Conservation (phyloP, 140 eudicot species). For the Eryngium alpinum region DNA sequence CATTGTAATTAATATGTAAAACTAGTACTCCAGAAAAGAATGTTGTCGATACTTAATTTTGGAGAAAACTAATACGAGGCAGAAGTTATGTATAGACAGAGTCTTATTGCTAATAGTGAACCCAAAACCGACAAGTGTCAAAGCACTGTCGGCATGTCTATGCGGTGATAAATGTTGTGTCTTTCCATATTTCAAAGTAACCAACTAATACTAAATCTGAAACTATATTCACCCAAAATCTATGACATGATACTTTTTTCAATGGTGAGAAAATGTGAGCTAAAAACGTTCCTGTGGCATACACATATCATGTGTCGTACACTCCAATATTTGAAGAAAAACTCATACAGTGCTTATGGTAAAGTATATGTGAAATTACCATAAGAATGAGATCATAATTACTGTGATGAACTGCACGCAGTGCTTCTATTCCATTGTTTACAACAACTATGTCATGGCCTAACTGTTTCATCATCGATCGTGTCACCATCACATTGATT, state of each 20-base stretch:
- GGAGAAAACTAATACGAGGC: neutral
- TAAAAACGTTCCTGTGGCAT: neutral
- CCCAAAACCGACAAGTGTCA: neutral
- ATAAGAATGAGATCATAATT: slow-evolving; percentile 69
- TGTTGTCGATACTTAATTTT: neutral
- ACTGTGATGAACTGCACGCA: slow-evolving; percentile 64
- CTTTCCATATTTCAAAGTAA: neutral
- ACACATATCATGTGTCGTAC: neutral
- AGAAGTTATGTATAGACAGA: neutral
- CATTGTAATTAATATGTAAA: neutral
- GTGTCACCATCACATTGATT: slow-evolving; percentile 78
- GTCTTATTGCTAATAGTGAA: neutral
- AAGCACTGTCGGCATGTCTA: neutral
- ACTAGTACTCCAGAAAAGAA: neutral
- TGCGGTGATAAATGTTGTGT: neutral
- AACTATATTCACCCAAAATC: neutral
- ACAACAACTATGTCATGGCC: slow-evolving; percentile 80
- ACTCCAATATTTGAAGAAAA: neutral
- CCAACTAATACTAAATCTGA: neutral
- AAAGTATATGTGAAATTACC: slow-evolving; percentile 37
- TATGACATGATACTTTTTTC: no score
- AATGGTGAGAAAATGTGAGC: neutral
- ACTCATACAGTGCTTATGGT: no score
- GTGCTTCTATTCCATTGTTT: slow-evolving; percentile 83
- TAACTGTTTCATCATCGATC: slow-evolving; percentile 80